A percentile compares a stretch with the other conserved stretches of the same genome.
These are phyloP conservation scores for Pinus albicaulis DNA, from an alignment of 75 land plant genomes.

Conservation along the genomic window DNA sequence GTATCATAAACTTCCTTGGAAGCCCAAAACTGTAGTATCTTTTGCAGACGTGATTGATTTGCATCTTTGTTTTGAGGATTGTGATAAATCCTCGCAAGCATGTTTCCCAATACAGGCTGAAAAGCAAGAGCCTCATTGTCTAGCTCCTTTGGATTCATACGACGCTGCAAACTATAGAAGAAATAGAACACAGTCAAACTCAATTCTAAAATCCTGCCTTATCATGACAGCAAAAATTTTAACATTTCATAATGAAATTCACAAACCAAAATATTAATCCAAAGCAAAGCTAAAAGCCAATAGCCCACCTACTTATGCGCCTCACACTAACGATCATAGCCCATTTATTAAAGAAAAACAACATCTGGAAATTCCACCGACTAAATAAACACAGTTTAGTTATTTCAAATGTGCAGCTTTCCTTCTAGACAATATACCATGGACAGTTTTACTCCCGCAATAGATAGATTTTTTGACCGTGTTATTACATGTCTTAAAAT, in stretches of 20 bases:
- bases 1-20: constrained; percentile 91
- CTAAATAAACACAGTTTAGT: too few species aligned
- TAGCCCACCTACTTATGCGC: neutral
- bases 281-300: neutral
- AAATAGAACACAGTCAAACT: neutral
- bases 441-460: too few species aligned
- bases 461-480: too few species aligned
- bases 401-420: too few species aligned
- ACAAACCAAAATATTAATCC: neutral
- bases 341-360: constrained; percentile 5
- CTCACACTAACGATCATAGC: too few species aligned
- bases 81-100: constrained; percentile 88
- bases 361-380: too few species aligned
- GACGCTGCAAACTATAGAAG: constrained; percentile 68
- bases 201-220: neutral
- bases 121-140: constrained; percentile 95
- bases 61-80: constrained; percentile 82
- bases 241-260: neutral
- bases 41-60: constrained; percentile 80
- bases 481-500: too few species aligned
- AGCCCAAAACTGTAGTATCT: constrained; percentile 94
- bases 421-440: too few species aligned
- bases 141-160: constrained; percentile 69
- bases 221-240: neutral
- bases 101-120: constrained; percentile 82